phyloP scores from a whole-genome alignment of 2,329 filamentous ascomycete genomes.

The Aspergillus tanneri region DNA sequence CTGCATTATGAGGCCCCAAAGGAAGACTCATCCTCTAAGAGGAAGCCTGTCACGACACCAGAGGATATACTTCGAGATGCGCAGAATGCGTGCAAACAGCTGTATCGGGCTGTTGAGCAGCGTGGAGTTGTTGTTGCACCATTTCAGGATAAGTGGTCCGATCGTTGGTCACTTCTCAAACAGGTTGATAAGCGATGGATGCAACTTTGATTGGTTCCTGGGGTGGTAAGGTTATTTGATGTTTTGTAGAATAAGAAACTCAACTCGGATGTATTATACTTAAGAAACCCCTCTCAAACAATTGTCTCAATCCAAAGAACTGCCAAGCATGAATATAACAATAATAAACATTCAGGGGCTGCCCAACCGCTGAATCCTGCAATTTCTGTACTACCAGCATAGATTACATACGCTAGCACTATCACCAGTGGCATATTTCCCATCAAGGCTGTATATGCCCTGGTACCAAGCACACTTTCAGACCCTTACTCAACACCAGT shows the following conservation, averaged over 20 bases:
- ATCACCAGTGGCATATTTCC: too few species aligned
- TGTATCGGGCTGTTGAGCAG: slow-evolving; percentile 16
- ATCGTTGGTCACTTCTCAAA: slow-evolving; percentile 4
- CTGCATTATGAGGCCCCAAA: slow-evolving; percentile 12
- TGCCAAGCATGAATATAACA: neutral
- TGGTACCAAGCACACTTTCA: too few species aligned
- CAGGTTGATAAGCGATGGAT: slow-evolving; percentile 26
- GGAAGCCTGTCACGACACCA: slow-evolving; percentile 2
- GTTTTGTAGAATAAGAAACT: neutral
- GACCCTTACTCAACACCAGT: too few species aligned
- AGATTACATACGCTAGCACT: too few species aligned
- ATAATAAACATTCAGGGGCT: neutral
- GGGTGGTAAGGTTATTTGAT: neutral
- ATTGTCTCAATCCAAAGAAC: neutral
- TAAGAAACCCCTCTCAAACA: neutral
- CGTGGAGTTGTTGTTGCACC: slow-evolving; percentile 21
- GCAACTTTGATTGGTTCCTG: neutral
- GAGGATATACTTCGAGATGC: slow-evolving; percentile 15
- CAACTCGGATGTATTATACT: neutral
- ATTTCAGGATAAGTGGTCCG: slow-evolving; percentile 18
- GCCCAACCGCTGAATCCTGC: too few species aligned
- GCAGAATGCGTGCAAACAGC: slow-evolving; percentile 17
- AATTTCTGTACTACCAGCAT: neutral
- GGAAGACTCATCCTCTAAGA: neutral
- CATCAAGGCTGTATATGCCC: too few species aligned